Conservation (phyloP, 495 filamentous ascomycete genomes). For the Cetradonia linearis region DNA sequence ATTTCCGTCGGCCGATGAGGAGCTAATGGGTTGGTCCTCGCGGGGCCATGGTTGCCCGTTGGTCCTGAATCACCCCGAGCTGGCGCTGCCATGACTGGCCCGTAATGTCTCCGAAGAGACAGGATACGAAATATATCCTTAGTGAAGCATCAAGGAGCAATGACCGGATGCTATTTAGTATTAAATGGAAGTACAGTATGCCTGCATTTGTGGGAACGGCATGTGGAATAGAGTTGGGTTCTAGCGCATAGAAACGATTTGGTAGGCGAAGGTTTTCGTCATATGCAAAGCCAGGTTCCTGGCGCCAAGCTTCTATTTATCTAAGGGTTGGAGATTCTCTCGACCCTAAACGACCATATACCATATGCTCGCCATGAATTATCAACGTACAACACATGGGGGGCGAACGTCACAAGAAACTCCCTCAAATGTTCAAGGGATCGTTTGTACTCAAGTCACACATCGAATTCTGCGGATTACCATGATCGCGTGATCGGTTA, state of each 20-base stretch:
- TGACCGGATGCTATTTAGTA: too few species aligned
- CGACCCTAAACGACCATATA: background rate
- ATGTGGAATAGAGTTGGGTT: background rate
- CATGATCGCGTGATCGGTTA: constrained; percentile 6
- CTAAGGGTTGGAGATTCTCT: background rate
- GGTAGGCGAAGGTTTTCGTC: background rate
- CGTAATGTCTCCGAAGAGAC: background rate
- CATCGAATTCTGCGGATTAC: background rate
- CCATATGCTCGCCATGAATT: background rate
- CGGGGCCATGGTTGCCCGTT: background rate
- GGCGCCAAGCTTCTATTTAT: constrained; percentile 1
- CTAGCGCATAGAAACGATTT: background rate
- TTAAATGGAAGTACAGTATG: background rate
- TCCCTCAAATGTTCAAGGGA: background rate
- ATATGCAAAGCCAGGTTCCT: constrained; percentile 7
- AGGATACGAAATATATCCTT: background rate
- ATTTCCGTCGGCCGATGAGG: constrained; percentile 20
- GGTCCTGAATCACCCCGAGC: constrained; percentile 1
- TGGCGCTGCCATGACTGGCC: constrained; percentile 12
- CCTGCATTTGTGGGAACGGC: background rate
- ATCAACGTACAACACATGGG: background rate
- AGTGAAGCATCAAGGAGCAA: background rate
- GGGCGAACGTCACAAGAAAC: background rate
- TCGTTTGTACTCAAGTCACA: background rate
- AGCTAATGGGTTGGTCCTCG: background rate